Conservation (phyloP, 2,329 filamentous ascomycete genomes). For the Monosporascus sp. region DNA sequence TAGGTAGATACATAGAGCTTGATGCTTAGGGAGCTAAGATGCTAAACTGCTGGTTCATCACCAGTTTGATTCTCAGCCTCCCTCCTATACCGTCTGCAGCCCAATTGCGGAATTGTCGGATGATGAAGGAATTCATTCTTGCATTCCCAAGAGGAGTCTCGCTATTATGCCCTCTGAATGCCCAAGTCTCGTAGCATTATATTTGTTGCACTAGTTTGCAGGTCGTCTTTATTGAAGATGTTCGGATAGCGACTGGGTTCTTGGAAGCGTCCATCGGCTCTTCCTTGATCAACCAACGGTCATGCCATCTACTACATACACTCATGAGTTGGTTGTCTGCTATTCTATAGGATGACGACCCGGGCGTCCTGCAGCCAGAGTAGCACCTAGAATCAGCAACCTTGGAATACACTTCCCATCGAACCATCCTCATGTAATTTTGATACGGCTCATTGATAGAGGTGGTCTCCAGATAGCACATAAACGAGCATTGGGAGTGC, state of each 20-base stretch:
- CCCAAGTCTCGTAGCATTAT: too few relatives aligned
- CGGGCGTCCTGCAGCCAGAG: slow-evolving; percentile 17
- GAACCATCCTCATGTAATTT: not conserved
- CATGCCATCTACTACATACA: slow-evolving; percentile 21
- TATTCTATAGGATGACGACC: slow-evolving; percentile 19
- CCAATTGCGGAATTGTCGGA: not conserved
- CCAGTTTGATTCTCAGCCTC: not conserved
- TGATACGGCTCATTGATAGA: not conserved
- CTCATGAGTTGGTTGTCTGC: slow-evolving; percentile 6
- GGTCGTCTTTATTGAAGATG: too few relatives aligned
- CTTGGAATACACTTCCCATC: not conserved
- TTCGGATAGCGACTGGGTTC: not conserved
- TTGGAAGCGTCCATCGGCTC: not conserved
- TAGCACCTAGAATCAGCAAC: slow-evolving; percentile 8
- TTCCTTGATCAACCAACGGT: slow-evolving; percentile 5
- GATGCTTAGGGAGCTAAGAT: too few relatives aligned
- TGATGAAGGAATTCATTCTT: not conserved
- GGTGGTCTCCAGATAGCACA: not conserved
- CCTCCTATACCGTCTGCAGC: not conserved
- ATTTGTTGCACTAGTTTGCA: too few relatives aligned
- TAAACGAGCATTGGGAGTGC: not conserved
- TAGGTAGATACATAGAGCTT: too few relatives aligned
- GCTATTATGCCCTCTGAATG: not conserved
- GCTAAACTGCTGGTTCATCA: too few relatives aligned
- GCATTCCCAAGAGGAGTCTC: not conserved